Evolutionary conservation across 2,329 filamentous ascomycete species (phyloP), one percentile per base, ranked within the genome.

Genomic region (Apiospora koreana): DNA sequence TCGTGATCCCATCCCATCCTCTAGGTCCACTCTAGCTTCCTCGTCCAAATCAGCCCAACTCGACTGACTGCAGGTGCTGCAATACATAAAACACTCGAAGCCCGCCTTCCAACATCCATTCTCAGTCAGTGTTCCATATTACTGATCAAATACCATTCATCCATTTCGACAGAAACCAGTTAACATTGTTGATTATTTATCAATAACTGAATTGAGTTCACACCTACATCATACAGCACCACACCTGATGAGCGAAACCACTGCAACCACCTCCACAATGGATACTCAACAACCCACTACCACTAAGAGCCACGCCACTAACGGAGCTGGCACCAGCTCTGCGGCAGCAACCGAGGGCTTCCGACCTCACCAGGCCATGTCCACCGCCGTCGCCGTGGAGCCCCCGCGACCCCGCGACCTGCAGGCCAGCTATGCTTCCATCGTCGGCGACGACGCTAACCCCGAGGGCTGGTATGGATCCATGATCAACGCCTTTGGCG

Each of bases 381-480:
- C 85, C 3, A 62, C 54, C 31, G 54, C 12, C 28, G 94, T 98
- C 65, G 88, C 12, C 28, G 94, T 98, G 65, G 88, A 95, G 78
- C 95, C 94, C 28, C 94, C 95, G 21, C 89, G 90, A 71, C 87
- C 91, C 76, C 93, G 94, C 75, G 95, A 98, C 78, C 87, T 98
- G 14, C 94, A 97, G 83, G 91, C 91, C 70, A 93, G 88, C 78
- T 96, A 96, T 80, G 94, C 94, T 8, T 85, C 83, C 68, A 81
- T 89, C 68, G 84, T 90, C 70, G 88, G 86, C 74, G 87, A 89
- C 68, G 91, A 96, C 74, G 89, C 88, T 42, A 88, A 88, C 73
- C 87, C 89, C 67, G 90, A 95, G 80, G 93, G 94, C 78, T 98
- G 94, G 94, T 99, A 98, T 78, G 94, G 94, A 28, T 84, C 84